phyloP scores from a whole-genome alignment of 148 eudicot genomes.

The Euryodendron excelsum region DNA sequence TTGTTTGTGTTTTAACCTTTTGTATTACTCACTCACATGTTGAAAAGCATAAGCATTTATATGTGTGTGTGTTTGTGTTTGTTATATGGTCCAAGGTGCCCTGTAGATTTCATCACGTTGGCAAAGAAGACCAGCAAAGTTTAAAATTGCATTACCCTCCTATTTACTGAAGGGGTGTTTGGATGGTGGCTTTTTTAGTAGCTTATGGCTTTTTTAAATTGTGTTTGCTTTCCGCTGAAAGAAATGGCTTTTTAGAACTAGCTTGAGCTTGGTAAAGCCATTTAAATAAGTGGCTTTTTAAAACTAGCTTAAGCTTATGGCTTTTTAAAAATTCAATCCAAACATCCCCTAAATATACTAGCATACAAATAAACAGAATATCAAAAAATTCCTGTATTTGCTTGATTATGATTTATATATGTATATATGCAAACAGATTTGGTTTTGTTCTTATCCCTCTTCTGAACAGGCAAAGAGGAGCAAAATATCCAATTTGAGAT shows the following conservation, averaged over 20 bases:
- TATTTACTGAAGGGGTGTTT: no score
- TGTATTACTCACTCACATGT: background rate
- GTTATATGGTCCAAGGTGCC: background rate
- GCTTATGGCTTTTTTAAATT: no score
- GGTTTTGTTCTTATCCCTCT: background rate
- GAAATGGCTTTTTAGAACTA: no score
- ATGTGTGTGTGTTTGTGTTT: background rate
- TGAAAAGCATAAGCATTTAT: background rate
- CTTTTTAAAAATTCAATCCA: no score
- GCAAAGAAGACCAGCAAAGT: background rate
- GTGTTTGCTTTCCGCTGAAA: no score
- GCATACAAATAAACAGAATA: background rate
- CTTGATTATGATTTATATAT: background rate
- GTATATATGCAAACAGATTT: background rate
- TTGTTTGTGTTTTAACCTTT: background rate
- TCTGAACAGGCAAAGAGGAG: slow-evolving; percentile 73
- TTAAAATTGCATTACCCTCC: background rate
- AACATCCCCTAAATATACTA: background rate
- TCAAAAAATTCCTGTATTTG: no score
- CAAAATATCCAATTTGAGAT: slow-evolving; percentile 70
- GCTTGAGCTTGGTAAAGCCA: no score
- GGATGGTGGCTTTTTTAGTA: no score
- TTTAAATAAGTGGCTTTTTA: no score
- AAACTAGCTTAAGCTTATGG: no score
- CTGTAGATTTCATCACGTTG: background rate